Base-by-base conservation (phyloP, 2,329 filamentous ascomycete genomes). In the Ploettnerulaceae sp. region DNA sequence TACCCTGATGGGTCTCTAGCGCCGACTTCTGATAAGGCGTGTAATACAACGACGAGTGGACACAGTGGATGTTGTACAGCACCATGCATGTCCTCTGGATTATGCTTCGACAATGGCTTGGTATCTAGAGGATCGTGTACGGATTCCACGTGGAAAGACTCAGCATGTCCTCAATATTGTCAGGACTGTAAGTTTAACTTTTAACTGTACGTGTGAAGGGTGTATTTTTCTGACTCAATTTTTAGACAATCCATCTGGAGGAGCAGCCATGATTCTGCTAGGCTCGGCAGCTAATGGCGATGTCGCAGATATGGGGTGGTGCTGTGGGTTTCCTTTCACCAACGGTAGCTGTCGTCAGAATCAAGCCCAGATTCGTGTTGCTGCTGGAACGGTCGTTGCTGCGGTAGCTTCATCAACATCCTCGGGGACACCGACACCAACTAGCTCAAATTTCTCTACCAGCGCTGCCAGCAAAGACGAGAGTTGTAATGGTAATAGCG, bases 101-200 rank as follows among this genome's bases (percentile, higher is more conserved):
- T 47, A 12, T 47, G 45, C 38, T 42, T 47, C 15, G 32, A 48
- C 15, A 22, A 31, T 5, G 45, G 45, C 2, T 14, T 48, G 4
- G 7, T 48, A 6, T 42, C 45, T 15, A 26, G 45, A 17, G 45
- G 45, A 3, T 29, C 14, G 2, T 47, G 38, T 34, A 42, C 45
- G 20, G 38, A 47, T 42, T 9, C 18, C 7, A 34, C 20, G 2
- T 48, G 24, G 33, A 31, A 28, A 36, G 39, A 48, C 33, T 17
- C 15, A 5, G 25, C 32, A 4, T 48, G 38, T 26, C 15, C 45
- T 4, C 24, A 29, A 14, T 21, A 35, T 26, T 48, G 45, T 31
- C 31, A 15, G 15, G 33, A 44, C n/a, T 34, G 36, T 46, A 35
- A 21, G 21, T 39, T 22, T 14, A 21, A 7, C 14, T n/a, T n/a